Evolutionary conservation across 768 basidiomycete genomes (phyloP), one percentile per base, ranked within the genome.

Genomic region (Collybiopsis luxurians): DNA sequence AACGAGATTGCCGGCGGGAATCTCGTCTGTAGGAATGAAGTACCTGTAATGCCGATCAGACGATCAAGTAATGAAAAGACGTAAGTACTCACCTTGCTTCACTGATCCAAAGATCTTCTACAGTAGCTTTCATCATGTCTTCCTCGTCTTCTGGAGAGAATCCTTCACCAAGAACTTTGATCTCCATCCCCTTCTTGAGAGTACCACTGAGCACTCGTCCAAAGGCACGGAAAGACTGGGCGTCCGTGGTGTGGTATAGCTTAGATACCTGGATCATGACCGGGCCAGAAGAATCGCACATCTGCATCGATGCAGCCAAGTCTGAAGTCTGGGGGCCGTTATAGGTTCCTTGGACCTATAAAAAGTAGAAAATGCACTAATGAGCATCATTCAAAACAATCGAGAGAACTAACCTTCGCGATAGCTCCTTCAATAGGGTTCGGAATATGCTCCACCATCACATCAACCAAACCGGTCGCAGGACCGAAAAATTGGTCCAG

Each of bases 111-210:
- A 98, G 75, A 59, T 89, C 88, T 62, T 98, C 95, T 2, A 97
- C 83, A 2, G 76, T 81, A 13, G 83, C 85, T 59, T 85, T 86
- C 69, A 90, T 82, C 94, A 98, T 96, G 66, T 99, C 97, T 73
- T 99, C 97, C 74, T 98, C 96, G 62, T 99, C 97, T 65, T 98
- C 96, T n/a, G 92, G 91, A 13, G 95, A 96, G 70, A 95, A 99
- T 0, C 94, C 94, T 69, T 98, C 97, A 56, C 97, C 97, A 6
- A 99, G 78, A n/a, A 98, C 95, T 75, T 97, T 98, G 60, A 99
- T 79, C 31, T 86, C 78, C 79, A 84, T 80, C 12, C 94, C 94
- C 63, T 89, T 89, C 64, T 80, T 78, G 23, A 98, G 72, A 0
- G 95, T 97, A 19, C 97, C 97, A 63, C 92, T 94, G 70, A 98